A percentile compares a stretch with the other conserved stretches of the same genome.
Evolutionary conservation across 2,329 filamentous ascomycete genomes (phyloP).

Genomic region (Cordyceps javanica): DNA sequence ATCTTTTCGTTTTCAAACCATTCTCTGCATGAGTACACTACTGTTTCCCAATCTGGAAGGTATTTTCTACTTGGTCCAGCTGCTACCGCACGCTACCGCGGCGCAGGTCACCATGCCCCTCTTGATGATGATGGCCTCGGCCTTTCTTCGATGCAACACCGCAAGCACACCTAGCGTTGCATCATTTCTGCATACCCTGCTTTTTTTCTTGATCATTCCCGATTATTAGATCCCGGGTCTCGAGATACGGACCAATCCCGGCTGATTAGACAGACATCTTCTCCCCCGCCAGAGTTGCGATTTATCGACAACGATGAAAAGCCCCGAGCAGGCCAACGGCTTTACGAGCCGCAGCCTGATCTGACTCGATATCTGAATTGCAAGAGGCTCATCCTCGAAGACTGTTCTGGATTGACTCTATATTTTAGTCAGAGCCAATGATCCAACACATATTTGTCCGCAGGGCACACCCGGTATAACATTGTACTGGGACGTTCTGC

Average conservation of each 20-base stretch:
- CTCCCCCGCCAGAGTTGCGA: no score
- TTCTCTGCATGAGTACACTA: background rate
- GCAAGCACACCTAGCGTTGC: background rate
- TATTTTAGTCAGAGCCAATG: background rate
- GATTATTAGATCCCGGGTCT: background rate
- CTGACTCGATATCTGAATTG: background rate
- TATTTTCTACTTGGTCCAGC: background rate
- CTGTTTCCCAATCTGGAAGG: background rate
- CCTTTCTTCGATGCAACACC: background rate
- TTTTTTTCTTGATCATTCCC: background rate
- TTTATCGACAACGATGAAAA: no score
- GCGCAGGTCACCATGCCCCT: background rate
- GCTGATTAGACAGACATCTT: no score
- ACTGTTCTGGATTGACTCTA: background rate
- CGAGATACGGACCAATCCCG: no score
- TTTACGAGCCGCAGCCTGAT: no score
- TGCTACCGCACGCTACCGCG: background rate
- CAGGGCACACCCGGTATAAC: background rate
- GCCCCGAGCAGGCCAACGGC: no score
- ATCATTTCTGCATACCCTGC: background rate
- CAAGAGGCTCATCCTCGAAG: no score
- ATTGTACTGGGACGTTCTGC: background rate
- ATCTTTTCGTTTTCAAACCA: background rate
- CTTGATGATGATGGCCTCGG: conserved; percentile 3
- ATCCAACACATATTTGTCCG: background rate